A percentile compares a stretch with the other conserved stretches of the same genome.
Evolutionary conservation across 2,329 filamentous ascomycete species (phyloP).

Genomic region (Xylaria sp.): DNA sequence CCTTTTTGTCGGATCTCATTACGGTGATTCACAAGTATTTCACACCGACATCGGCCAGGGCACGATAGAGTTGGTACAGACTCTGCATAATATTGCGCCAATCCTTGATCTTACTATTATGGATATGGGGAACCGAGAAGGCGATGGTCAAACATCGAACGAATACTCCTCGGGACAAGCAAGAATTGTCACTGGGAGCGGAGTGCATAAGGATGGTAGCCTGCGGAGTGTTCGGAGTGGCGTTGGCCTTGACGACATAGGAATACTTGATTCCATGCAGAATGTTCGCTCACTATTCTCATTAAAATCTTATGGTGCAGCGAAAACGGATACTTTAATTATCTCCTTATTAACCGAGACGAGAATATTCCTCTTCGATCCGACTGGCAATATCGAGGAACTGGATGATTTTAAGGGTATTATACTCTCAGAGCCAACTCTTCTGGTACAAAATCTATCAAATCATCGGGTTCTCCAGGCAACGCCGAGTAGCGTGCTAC

Average conservation of each 20-base stretch:
- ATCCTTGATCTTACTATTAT: constrained; percentile 95
- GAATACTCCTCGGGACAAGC: constrained; percentile 96
- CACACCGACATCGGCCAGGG: constrained; percentile 50
- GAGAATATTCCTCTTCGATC: constrained; percentile 79
- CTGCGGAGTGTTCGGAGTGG: constrained; percentile 91
- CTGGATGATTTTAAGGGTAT: constrained; percentile 79
- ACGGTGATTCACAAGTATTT: constrained; percentile 88
- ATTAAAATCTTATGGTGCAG: constrained; percentile 62
- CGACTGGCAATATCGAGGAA: constrained; percentile 84
- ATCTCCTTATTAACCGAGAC: constrained; percentile 87
- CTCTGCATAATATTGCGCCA: constrained; percentile 84
- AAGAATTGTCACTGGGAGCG: constrained; percentile 90
- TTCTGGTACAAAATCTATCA: constrained; percentile 74
- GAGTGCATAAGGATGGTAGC: constrained; percentile 87
- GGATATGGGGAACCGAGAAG: constrained; percentile 90
- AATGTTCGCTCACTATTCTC: constrained; percentile 79
- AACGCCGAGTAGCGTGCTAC: constrained; percentile 68
- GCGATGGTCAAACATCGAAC: constrained; percentile 78
- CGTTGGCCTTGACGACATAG: constrained; percentile 88
- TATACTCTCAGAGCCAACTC: constrained; percentile 73
- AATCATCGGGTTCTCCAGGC: constrained; percentile 77
- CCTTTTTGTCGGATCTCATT: constrained; percentile 90
- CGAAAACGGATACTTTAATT: constrained; percentile 74
- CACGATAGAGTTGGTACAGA: constrained; percentile 74
- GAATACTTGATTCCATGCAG: constrained; percentile 81